Percentiles rank a stretch among this genome's conserved stretches.
phyloP scores from a whole-genome alignment of 2,329 filamentous ascomycete genomes.

The Laburnicola sp. region DNA sequence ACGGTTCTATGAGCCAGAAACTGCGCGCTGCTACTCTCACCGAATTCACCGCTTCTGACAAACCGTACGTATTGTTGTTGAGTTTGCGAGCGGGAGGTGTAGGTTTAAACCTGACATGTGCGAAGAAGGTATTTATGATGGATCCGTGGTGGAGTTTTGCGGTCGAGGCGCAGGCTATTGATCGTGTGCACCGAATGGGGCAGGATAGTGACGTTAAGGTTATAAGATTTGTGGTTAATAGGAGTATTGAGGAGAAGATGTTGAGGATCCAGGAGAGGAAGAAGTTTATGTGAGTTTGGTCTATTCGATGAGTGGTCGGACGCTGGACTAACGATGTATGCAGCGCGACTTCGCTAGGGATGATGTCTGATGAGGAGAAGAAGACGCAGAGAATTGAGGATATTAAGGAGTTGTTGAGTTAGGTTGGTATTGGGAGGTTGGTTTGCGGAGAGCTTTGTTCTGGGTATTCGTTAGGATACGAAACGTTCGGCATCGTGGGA shows the following conservation, averaged over 20 bases:
- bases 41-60: slow-evolving; percentile 63
- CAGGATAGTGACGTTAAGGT: slow-evolving; percentile 86
- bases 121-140: slow-evolving; percentile 96
- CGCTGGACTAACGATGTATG: slow-evolving; percentile 33
- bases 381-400: slow-evolving; percentile 88
- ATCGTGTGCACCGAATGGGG: slow-evolving; percentile 96
- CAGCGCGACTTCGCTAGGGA: slow-evolving; percentile 89
- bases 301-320: background rate
- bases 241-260: slow-evolving; percentile 95
- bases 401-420: slow-evolving; percentile 84
- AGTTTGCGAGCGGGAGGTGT: slow-evolving; percentile 90
- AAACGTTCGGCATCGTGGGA: too few relatives aligned
- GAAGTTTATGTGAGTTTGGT: slow-evolving; percentile 86
- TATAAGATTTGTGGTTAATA: slow-evolving; percentile 82
- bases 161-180: slow-evolving; percentile 94
- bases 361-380: slow-evolving; percentile 95
- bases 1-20: slow-evolving; percentile 88
- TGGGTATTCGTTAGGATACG: too few relatives aligned
- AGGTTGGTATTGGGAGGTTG: too few relatives aligned
- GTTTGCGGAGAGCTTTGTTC: too few relatives aligned
- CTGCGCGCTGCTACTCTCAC: slow-evolving; percentile 75
- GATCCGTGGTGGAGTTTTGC: slow-evolving; percentile 99
- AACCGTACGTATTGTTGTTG: slow-evolving; percentile 76
- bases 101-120: slow-evolving; percentile 87
- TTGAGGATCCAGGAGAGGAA: slow-evolving; percentile 90